Base-by-base conservation (phyloP, 306 rosid genomes). In the Mimosa bimucronata region DNA sequence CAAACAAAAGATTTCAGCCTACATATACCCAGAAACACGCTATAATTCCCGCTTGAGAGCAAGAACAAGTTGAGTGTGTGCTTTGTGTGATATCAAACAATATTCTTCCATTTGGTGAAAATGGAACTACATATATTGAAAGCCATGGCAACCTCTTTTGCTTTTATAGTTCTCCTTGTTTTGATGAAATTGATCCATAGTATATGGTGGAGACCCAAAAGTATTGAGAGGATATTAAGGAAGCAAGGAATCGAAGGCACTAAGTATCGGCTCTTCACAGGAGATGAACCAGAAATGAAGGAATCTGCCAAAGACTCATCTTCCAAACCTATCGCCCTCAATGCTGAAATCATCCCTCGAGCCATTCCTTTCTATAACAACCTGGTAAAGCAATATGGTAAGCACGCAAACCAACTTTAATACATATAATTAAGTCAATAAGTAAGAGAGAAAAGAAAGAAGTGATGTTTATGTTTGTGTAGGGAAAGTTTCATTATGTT, bases 241-340 rank as follows among this genome's bases (percentile, higher is more conserved):
- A 69, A 75, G 58, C 87, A 86, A 82, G 88, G 88, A 41, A 82
- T 89, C 38, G 45, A 44, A 76, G 92, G 92, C 65, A 80, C 81
- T 40, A 61, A 75, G 37, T 89, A 83, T 81, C 83, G 74, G 81
- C 58, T 83, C 64, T 42, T 78, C 26, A 78, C 28, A 4, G 92
- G 90, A 65, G 92, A 87, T 82, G 60, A 38, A 73, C 46, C 82
- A 11, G 88, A 89, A 42, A 70, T 83, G 74, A 79, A 25, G 40
- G 71, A 37, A 26, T 69, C 79, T 77, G n/a, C 37, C 46, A 13
- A 50, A 8, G 79, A 76, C 53, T 88, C 88, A 7, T 73, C 65
- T 9, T 81, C 88, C n/a, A 81, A 81, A 67, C 84, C 90, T 21
- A 72, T 87, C 79, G 2, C 77, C 40, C 81, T 81, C 48, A 66